Evolutionary conservation across 2,329 filamentous ascomycete genomes (phyloP), one percentile per base, ranked within the genome.

Genomic region (Polychaeton citri): DNA sequence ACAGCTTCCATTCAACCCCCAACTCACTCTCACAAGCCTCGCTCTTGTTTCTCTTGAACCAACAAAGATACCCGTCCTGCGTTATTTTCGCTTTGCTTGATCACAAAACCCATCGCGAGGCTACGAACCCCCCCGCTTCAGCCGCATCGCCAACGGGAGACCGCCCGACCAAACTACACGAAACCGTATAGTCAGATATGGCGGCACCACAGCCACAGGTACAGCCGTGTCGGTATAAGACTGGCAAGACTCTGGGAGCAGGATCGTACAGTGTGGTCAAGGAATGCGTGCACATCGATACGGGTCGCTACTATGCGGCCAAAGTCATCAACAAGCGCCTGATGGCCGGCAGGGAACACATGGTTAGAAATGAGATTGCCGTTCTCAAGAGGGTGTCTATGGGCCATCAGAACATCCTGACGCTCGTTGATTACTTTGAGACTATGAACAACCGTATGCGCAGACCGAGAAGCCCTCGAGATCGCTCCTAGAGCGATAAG

Each of bases 281-380:
- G 61, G 90, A 98, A 65, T 98, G 90, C 58, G 87, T 96, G 19
- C 90, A 98, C 59, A 96, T 96, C 53, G 88, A 96, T 51, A 96
- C 90, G 0, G 88, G 88, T 32, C 78, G 87, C 47, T 96, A 95
- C 63, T 98, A 96, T 77, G 90, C 90, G 19, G 88, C 90, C 43
- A 98, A 98, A 61, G 90, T 98, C 44, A 98, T 98, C 63, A 98
- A 98, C 66, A 98, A 98, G 71, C 74, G 88, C 39, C 68, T 98
- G 47, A 98, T 98, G 90, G 83, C 86, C 5, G 90, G 90, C 21
- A 74, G 90, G 48, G 90, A 98, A 64, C 90, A 96, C 61, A 98
- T 98, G 90, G 90, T 95, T 53, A 81, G 90, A 43, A 98, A 98
- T 59, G 90, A 98, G 64, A 98, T 98, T 51, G 88, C 90, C 5